Percentiles rank a stretch among this genome's conserved stretches.
Conservation (phyloP, 2,329 filamentous ascomycete genomes). For the Beauveria sp. region DNA sequence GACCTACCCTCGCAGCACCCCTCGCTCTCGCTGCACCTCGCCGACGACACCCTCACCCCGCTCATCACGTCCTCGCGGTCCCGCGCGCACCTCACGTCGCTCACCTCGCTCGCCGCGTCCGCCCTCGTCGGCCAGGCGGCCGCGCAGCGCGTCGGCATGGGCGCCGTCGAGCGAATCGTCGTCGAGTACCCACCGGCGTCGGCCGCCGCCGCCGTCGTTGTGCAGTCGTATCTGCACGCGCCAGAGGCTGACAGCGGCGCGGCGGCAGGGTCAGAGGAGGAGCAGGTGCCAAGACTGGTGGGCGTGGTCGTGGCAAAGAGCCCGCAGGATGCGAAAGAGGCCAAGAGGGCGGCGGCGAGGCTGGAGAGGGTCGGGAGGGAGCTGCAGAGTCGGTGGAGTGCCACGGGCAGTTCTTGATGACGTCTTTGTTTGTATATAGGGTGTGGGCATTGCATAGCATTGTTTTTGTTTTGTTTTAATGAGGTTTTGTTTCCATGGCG, state of each 20-base stretch:
- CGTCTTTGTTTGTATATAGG: background rate
- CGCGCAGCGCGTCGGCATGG: slow-evolving; percentile 44
- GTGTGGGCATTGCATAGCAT: background rate
- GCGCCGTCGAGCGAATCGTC: slow-evolving; percentile 48
- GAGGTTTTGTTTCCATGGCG: background rate
- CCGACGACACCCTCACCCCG: slow-evolving; percentile 49
- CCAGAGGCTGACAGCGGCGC: slow-evolving; percentile 14
- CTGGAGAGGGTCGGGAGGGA: slow-evolving; percentile 48
- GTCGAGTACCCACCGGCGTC: slow-evolving; percentile 42
- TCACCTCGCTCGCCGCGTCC: slow-evolving; percentile 44
- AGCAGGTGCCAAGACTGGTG: slow-evolving; percentile 39
- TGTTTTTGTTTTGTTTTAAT: background rate
- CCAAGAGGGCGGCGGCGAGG: slow-evolving; percentile 42
- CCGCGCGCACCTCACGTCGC: slow-evolving; percentile 37
- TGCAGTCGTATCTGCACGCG: slow-evolving; percentile 39
- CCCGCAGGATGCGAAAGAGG: slow-evolving; percentile 41
- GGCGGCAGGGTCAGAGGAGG: background rate
- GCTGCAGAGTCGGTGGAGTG: slow-evolving; percentile 46
- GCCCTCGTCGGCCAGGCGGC: slow-evolving; percentile 47
- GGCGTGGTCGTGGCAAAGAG: slow-evolving; percentile 45
- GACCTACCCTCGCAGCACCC: slow-evolving; percentile 41
- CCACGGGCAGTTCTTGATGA: slow-evolving; percentile 14
- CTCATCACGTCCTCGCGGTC: slow-evolving; percentile 47
- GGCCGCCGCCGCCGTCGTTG: slow-evolving; percentile 28
- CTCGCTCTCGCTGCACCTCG: slow-evolving; percentile 46